Base-by-base conservation (phyloP, 2,329 filamentous ascomycete species). In the Lanzia echinophila region DNA sequence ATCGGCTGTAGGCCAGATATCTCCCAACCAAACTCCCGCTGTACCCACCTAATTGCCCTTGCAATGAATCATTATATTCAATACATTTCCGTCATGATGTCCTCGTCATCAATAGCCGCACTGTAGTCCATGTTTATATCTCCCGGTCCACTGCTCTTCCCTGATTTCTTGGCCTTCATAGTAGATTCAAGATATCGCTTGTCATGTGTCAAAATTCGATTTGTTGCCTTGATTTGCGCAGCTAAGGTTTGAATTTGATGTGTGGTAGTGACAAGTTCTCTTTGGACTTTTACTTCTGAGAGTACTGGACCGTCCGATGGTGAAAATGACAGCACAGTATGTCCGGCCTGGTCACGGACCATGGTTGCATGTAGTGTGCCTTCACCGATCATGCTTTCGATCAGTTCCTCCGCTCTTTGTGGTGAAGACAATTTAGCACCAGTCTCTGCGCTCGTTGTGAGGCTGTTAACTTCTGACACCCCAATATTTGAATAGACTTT, bases 401-500 rank as follows among this genome's bases (percentile, higher is more conserved):
- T 64, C 4, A 85, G 69, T 11, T 58, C 58, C 59, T 75, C 71
- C 2, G 76, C 68, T 22, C 77, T 72, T 12, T 70, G 69, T 15
- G 77, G 71, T 13, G 56, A 56, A 11, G 66, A 63, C 12, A 82
- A 67, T 8, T 64, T 60, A 32, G 65, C 63, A 15, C 76, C 79
- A 1, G 78, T 83, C 63, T 77, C 74, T 34, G 77, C 81, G 59
- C 75, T 81, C 48, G 73, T 71, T 0, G 82, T 84, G 41, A 70
- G 68, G 22, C 68, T 61, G 41, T 76, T 74, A 19, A 85, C 68
- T 62, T 82, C 75, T 17, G 74, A 62, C 32, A 85, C 72, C 15
- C 78, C 76, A 33, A 84, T 72, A 58, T 79, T 79, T 50, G 72
- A 73, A 66, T 92, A 96, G 3, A 88, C 83, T 50, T 81, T 79